These are phyloP conservation scores for Ochetophila trinervis DNA, from an alignment of 306 rosid genomes.

Conservation along the genomic window DNA sequence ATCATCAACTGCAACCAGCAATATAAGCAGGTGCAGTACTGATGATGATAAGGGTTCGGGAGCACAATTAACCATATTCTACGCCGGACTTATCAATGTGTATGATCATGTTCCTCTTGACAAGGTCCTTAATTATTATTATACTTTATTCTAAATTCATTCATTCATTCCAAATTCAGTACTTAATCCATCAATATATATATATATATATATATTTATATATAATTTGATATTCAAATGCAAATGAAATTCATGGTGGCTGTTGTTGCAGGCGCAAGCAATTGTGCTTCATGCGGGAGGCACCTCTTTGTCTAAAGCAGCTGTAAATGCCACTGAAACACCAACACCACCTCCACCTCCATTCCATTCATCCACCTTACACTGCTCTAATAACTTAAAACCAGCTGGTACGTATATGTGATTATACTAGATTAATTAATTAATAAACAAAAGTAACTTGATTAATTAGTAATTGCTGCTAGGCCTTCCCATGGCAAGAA, in stretches of 20 bases:
- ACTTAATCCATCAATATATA: no score
- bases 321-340: background rate
- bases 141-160: no score
- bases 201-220: no score
- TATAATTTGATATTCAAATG: background rate
- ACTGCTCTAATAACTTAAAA: no score
- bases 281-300: conserved; percentile 19
- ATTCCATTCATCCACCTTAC: no score
- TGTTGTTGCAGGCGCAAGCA: conserved; percentile 25
- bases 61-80: conserved; percentile 33
- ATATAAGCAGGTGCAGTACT: conserved; percentile 7
- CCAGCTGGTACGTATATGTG: no score
- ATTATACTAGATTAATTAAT: no score
- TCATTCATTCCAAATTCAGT: no score
- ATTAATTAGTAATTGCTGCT: background rate
- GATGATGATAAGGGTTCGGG: conserved; percentile 2
- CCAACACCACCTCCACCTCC: background rate
- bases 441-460: background rate
- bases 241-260: background rate
- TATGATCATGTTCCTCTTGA: conserved; percentile 25
- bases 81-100: conserved; percentile 27
- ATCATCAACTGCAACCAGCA: no score
- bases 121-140: conserved; percentile 24
- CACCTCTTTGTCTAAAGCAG: conserved; percentile 11
- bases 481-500: conserved; percentile 34